Evolutionary conservation across 768 basidiomycete genomes (phyloP).

Genomic region (Suillus sp.): DNA sequence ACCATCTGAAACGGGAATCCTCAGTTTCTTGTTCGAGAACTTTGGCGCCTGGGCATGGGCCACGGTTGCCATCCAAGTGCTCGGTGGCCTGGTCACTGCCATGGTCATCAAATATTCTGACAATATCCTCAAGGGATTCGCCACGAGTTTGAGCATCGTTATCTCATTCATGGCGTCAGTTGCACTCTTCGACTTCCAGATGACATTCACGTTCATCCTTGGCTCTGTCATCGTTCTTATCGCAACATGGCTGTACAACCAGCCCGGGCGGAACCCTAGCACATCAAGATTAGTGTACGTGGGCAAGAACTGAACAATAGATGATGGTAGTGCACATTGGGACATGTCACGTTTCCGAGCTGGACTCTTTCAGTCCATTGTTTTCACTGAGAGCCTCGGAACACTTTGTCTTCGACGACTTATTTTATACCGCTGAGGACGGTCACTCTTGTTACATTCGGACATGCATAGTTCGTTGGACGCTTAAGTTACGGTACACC

Average conservation of each 20-base stretch:
- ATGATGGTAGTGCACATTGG: conserved; percentile 1
- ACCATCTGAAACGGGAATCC: conserved; percentile 39
- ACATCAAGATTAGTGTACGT: conserved; percentile 31
- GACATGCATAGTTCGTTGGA: conserved; percentile 19
- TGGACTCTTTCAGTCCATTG: conserved; percentile 3
- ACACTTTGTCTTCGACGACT: conserved; percentile 24
- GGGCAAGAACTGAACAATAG: conserved; percentile 22
- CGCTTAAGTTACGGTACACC: conserved; percentile 26
- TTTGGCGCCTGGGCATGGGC: conserved; percentile 93
- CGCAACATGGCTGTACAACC: conserved; percentile 93
- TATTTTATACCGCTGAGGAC: conserved; percentile 25
- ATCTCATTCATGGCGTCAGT: conserved; percentile 93
- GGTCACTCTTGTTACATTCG: conserved; percentile 29
- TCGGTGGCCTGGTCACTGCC: conserved; percentile 92
- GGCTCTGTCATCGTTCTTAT: conserved; percentile 83
- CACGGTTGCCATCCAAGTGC: conserved; percentile 83
- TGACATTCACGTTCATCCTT: conserved; percentile 83
- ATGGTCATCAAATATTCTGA: conserved; percentile 94
- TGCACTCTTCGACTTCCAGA: conserved; percentile 84
- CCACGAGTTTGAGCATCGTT: conserved; percentile 91
- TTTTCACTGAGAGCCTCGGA: conserved; percentile 9
- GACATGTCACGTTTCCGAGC: conserved; percentile 3
- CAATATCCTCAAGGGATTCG: conserved; percentile 93
- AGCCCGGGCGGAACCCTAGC: conserved; percentile 45
- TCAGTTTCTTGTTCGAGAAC: conserved; percentile 69